Percentiles rank a stretch among this genome's conserved stretches.
Conservation (phyloP, 2,329 filamentous ascomycete species). For the Fusarium brevicatenulatum region DNA sequence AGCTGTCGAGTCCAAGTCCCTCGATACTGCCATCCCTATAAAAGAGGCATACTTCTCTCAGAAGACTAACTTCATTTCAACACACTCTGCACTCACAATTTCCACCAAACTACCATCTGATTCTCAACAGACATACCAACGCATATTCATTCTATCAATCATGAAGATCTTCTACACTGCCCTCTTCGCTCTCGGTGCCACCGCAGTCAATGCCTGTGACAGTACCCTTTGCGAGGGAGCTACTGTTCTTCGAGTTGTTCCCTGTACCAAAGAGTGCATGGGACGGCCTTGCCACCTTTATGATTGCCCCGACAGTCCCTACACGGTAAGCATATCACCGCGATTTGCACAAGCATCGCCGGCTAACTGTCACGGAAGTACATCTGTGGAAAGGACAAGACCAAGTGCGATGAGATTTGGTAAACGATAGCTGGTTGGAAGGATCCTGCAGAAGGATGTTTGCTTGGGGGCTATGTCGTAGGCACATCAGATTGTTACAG, state of each 20-base stretch:
- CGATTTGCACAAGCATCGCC: fast-evolving
- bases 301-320: neutral
- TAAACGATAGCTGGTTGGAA: neutral
- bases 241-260: neutral
- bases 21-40: neutral
- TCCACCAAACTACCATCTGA: no score
- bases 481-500: neutral
- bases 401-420: slow-evolving; percentile 4
- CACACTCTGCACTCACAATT: neutral
- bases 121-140: no score
- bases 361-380: neutral
- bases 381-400: slow-evolving; percentile 15
- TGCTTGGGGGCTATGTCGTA: fast-evolving
- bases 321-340: neutral
- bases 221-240: neutral
- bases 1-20: fast-evolving
- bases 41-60: neutral
- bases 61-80: fast-evolving
- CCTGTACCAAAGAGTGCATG: slow-evolving; percentile 3
- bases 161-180: neutral
- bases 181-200: neutral
- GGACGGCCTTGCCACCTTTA: slow-evolving; percentile 2
- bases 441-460: fast-evolving
- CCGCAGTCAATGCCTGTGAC: neutral
- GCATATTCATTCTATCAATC: neutral